Evolutionary conservation across 345 rosid genomes (phyloP).

Genomic region (Ceriops tagal): DNA sequence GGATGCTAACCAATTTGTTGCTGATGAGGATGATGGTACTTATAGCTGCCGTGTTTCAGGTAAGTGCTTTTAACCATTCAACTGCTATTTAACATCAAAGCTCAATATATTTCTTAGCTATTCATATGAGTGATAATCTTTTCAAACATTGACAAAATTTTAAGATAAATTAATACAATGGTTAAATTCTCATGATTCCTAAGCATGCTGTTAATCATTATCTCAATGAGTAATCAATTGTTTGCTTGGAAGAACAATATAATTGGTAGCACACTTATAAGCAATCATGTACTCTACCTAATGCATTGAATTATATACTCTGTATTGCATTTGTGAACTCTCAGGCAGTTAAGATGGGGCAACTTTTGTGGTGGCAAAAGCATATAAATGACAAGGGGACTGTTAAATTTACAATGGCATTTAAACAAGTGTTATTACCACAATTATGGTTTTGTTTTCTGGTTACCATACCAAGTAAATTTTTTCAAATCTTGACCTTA

Average conservation of each 20-base stretch:
- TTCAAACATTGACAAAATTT: background rate
- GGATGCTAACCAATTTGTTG: conserved; percentile 86
- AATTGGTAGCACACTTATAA: too few relatives aligned
- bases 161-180: background rate
- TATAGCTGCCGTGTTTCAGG: conserved; percentile 93
- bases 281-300: background rate
- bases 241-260: background rate
- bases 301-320: too few relatives aligned
- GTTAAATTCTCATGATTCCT: background rate
- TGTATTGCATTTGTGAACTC: too few relatives aligned
- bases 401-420: too few relatives aligned
- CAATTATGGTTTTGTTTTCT: background rate
- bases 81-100: background rate
- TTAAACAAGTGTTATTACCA: background rate
- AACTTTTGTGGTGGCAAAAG: too few relatives aligned
- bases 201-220: background rate
- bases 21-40: conserved; percentile 87
- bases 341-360: too few relatives aligned
- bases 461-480: too few relatives aligned
- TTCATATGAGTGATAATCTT: background rate
- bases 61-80: conserved; percentile 28
- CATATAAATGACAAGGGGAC: too few relatives aligned
- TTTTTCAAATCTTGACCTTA: too few relatives aligned
- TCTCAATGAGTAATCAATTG: background rate
- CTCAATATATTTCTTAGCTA: background rate